A percentile compares a stretch with the other conserved stretches of the same genome.
Evolutionary conservation across 2,329 filamentous ascomycete genomes (phyloP).

Genomic region (Aspergillus sp.): DNA sequence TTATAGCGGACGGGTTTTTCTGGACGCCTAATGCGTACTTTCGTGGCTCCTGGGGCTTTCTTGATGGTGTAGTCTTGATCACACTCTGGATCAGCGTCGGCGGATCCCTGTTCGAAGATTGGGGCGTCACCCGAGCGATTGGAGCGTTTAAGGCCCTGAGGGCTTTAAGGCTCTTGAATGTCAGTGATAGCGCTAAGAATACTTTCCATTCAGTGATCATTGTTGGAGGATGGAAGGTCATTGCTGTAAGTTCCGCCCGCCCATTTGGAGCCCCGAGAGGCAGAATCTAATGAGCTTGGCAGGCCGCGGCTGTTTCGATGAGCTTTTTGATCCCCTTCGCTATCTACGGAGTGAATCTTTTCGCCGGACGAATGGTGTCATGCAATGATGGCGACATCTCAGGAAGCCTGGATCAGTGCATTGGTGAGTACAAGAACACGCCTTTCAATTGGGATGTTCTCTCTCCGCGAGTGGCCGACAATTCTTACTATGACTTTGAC

Average conservation of each 20-base stretch:
- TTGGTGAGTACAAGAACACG: constrained; percentile 75
- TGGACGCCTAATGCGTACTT: constrained; percentile 98
- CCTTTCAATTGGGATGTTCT: constrained; percentile 85
- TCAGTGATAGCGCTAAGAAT: constrained; percentile 91
- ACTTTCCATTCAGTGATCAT: constrained; percentile 98
- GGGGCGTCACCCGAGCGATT: constrained; percentile 82
- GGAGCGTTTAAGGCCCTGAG: constrained; percentile 96
- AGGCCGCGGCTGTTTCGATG: constrained; percentile 87
- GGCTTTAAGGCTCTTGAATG: constrained; percentile 86
- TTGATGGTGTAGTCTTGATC: constrained; percentile 85
- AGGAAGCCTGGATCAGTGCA: constrained; percentile 66
- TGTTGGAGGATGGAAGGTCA: constrained; percentile 88
- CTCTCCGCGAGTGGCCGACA: constrained; percentile 76
- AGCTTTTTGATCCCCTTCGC: constrained; percentile 95
- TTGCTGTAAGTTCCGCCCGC: constrained; percentile 62
- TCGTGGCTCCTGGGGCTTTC: constrained; percentile 93
- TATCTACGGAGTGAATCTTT: constrained; percentile 91
- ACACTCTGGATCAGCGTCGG: constrained; percentile 95
- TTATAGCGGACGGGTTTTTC: constrained; percentile 91
- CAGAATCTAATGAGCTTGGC: constrained; percentile 6
- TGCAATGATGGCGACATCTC: constrained; percentile 75
- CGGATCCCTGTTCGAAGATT: constrained; percentile 78
- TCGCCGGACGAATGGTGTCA: constrained; percentile 73
- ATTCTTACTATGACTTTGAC: constrained; percentile 89
- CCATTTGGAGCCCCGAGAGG: not conserved